A percentile compares a stretch with the other conserved stretches of the same genome.
These are phyloP conservation scores for Ochromonas danica DNA, from an alignment of 108 stramenopile species.

Conservation along the genomic window DNA sequence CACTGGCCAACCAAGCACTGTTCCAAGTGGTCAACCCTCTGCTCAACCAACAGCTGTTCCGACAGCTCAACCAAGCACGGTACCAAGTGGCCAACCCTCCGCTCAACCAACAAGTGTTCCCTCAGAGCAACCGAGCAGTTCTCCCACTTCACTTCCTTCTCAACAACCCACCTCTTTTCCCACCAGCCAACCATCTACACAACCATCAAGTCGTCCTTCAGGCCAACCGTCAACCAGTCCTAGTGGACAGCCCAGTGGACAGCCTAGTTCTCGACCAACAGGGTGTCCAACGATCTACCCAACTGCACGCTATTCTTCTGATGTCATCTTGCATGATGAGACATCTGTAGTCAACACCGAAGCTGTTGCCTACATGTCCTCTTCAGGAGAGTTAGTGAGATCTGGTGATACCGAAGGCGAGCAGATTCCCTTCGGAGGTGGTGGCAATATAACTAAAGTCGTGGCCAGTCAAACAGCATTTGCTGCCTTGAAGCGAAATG, in stretches of 20 bases:
- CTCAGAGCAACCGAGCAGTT: neutral
- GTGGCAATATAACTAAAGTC: neutral
- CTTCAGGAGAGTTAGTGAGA: no score
- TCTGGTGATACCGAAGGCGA: neutral
- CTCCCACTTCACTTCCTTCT: neutral
- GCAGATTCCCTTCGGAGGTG: neutral
- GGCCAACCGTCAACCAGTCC: neutral
- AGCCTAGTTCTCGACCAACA: neutral
- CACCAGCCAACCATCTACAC: neutral
- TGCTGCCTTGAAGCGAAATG: neutral
- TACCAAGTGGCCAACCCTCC: neutral
- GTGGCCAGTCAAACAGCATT: neutral
- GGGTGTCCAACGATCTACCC: neutral
- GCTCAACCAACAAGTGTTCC: no score
- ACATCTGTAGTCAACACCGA: no score
- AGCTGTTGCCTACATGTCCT: no score
- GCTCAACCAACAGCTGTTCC: neutral
- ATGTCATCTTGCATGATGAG: no score
- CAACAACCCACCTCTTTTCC: neutral
- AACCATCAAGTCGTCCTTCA: slow-evolving; percentile 5
- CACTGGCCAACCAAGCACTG: neutral
- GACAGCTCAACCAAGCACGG: neutral
- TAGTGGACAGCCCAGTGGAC: neutral
- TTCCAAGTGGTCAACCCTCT: neutral
- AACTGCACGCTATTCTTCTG: neutral